These are phyloP conservation scores for Cladophialophora bantiana DNA, from an alignment of 2,329 filamentous ascomycete species.

Conservation along the genomic window DNA sequence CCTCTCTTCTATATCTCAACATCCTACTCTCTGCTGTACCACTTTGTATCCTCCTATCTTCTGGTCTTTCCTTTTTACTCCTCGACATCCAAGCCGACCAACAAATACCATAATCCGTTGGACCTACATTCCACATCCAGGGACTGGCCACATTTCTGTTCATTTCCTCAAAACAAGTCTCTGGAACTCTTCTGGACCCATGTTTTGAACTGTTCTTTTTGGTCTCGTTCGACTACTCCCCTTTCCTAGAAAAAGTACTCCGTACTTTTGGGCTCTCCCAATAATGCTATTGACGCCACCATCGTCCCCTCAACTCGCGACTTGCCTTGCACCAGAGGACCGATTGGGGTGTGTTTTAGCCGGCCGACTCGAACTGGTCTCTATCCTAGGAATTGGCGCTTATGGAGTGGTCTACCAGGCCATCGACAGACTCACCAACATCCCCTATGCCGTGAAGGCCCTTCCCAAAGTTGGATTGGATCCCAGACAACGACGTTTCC, in stretches of 20 bases:
- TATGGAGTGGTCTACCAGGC: conserved; percentile 97
- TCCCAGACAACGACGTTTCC: conserved; percentile 83
- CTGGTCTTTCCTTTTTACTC: conserved; percentile 22
- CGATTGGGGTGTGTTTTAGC: conserved; percentile 84
- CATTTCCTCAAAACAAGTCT: conserved; percentile 34
- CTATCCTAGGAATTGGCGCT: conserved; percentile 88
- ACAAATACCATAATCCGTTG: conserved; percentile 10
- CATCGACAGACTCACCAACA: conserved; percentile 79
- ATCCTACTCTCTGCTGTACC: conserved; percentile 17
- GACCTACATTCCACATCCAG: conserved; percentile 10
- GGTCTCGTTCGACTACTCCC: conserved; percentile 37
- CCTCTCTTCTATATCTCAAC: conserved; percentile 19
- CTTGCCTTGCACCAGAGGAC: conserved; percentile 76
- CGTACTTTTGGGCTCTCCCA: conserved; percentile 51
- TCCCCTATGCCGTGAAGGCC: conserved; percentile 93
- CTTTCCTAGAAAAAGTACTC: conserved; percentile 40
- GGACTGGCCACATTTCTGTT: conserved; percentile 33
- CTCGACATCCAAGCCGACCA: conserved; percentile 1
- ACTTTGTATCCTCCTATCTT: conserved; percentile 25
- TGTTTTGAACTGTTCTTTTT: conserved; percentile 41
- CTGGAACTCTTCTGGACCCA: conserved; percentile 39
- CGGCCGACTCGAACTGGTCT: conserved; percentile 80
- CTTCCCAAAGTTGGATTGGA: conserved; percentile 94
- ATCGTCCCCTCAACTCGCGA: conserved; percentile 50
- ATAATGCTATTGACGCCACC: conserved; percentile 56